A percentile compares a stretch with the other conserved stretches of the same genome.
These are phyloP conservation scores for Wallacemonas sp. DNA, from an alignment of 208 protist genomes.

Conservation along the genomic window DNA sequence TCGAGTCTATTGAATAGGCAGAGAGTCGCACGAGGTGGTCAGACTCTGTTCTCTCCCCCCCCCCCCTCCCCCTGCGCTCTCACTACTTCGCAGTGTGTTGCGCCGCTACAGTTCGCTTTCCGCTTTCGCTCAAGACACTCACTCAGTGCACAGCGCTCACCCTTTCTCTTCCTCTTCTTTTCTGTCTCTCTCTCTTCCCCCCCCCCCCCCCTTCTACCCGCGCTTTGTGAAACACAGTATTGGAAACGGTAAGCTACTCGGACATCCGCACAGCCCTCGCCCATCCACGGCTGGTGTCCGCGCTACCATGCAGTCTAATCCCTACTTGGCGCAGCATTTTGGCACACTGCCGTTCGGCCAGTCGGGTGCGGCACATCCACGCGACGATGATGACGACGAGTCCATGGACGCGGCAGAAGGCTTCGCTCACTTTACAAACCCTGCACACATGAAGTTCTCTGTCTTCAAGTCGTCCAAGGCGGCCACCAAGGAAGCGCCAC, in stretches of 20 bases:
- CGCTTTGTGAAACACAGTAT: no score
- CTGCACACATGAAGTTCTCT: constrained; percentile 63
- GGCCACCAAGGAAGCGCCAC: neutral
- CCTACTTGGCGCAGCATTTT: constrained; percentile 75
- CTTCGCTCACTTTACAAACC: constrained; percentile 53
- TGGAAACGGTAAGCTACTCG: no score
- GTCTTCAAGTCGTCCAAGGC: constrained; percentile 50
- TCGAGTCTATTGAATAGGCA: no score
- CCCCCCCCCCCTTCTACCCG: no score
- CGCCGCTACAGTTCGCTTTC: no score
- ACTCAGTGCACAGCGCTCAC: neutral
- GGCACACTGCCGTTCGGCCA: constrained; percentile 31
- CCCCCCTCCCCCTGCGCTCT: no score
- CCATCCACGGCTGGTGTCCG: no score
- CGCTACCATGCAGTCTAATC: constrained; percentile 71
- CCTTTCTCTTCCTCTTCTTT: neutral
- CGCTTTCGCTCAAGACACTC: no score
- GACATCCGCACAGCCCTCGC: no score
- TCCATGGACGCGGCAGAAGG: constrained; percentile 41
- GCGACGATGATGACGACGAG: constrained; percentile 24
- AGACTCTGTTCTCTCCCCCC: no score
- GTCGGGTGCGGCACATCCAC: neutral
- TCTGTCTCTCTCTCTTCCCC: neutral
- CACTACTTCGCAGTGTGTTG: no score
- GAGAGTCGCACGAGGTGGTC: no score